Base-by-base conservation (phyloP, 192 early-diverging fungal genomes). In the Coemansia sp. region DNA sequence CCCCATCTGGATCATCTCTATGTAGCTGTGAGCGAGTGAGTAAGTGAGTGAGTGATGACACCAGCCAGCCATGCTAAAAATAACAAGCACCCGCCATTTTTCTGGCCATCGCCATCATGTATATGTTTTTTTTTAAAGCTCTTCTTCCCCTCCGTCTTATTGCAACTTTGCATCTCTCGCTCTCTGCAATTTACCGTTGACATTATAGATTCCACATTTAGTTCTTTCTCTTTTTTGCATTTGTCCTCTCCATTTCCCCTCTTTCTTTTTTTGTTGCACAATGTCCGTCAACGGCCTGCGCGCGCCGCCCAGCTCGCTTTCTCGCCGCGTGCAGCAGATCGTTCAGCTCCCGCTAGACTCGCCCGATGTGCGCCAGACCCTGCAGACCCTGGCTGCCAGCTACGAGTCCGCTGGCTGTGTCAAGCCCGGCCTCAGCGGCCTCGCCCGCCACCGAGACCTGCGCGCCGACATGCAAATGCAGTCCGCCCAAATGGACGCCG, bases 301-400 rank as follows among this genome's bases (percentile, higher is more conserved):
- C 2, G 57, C 52, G 4, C 20, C 46, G 0, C 6, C 6, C 30
- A 62, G 69, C 23, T 60, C 63, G 53, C 69, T 72, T 1, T 57
- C 47, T 3, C 57, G 69, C 5, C 61, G 69, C 8, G 69, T 59
- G 8, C 48, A 60, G 39, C 69, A 64, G 24, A 57, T 59, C 25
- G 46, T 64, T 13, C 56, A 50, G 48, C 43, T 49, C 26, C 62
- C 62, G 23, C 49, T 72, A 9, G 69, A 72, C 34, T 40, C 47
- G 4, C 28, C 53, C 9, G 29, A 36, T 7, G 61, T 59, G 19
- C 61, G 69, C 2, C 24, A 43, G 3, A 51, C 69, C 2, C 57
- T 72, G 0, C 49, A 55, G 25, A 23, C 69, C 5, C 48, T 72
- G 3, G 57, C 69, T 2, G 26, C 42, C 3, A 46, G 46, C 39